Conservation (phyloP, 2,329 filamentous ascomycete genomes). For the Aspergillus pseudotamarii region DNA sequence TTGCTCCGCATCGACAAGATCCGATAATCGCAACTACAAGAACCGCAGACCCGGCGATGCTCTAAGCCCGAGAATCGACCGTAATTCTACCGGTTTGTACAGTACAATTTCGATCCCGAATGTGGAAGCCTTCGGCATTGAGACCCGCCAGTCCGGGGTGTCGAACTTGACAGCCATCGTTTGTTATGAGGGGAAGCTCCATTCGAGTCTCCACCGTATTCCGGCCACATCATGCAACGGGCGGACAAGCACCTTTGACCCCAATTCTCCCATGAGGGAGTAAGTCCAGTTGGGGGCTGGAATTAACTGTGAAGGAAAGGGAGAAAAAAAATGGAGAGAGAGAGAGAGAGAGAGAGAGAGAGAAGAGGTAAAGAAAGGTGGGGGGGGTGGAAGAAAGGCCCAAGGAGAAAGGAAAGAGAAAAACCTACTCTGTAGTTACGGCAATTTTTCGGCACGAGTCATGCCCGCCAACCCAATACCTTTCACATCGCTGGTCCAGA, state of each 20-base stretch:
- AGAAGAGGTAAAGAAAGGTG: too few relatives aligned
- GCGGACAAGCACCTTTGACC: background rate
- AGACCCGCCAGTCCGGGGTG: background rate
- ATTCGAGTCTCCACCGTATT: constrained; percentile 7
- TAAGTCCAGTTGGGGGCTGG: background rate
- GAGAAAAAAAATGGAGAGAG: too few relatives aligned
- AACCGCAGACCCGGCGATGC: background rate
- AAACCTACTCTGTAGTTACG: background rate
- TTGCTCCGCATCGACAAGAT: background rate
- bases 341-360: too few relatives aligned
- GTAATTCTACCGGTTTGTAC: background rate
- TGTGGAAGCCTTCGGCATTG: background rate
- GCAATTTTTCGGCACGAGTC: background rate
- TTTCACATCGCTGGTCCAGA: background rate
- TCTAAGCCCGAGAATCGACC: background rate
- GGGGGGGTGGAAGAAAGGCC: too few relatives aligned
- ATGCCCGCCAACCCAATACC: background rate
- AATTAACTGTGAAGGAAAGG: background rate
- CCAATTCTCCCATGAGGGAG: background rate
- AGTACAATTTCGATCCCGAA: background rate
- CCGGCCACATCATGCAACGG: constrained; percentile 10
- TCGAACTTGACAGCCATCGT: background rate
- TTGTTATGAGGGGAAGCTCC: constrained; percentile 14
- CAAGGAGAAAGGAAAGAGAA: background rate
- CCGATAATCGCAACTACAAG: background rate